These are phyloP conservation scores for Yamadazyma sp. DNA, from an alignment of 805 yeast genomes.

Conservation along the genomic window DNA sequence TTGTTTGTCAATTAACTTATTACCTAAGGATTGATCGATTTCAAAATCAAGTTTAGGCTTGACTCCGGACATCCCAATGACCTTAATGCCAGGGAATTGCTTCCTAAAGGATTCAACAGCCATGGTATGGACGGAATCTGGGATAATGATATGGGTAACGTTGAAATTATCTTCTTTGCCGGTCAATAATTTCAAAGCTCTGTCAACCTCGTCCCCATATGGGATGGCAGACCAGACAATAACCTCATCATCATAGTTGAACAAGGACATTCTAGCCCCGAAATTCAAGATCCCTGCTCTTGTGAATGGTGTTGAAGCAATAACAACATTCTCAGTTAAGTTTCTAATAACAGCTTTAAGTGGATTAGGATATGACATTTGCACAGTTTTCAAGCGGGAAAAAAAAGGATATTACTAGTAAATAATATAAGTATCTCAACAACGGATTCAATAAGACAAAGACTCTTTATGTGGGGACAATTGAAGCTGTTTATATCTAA, in stretches of 20 bases:
- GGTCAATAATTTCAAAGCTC: conserved; percentile 32
- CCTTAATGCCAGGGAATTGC: conserved; percentile 46
- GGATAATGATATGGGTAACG: conserved; percentile 53
- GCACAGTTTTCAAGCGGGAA: too few relatives aligned
- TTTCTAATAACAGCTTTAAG: conserved; percentile 28
- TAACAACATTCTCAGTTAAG: conserved; percentile 31
- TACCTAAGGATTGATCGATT: conserved; percentile 32
- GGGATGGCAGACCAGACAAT: conserved; percentile 62
- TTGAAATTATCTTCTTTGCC: conserved; percentile 32
- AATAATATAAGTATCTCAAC: too few relatives aligned
- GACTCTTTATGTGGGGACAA: too few relatives aligned
- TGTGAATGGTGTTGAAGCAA: conserved; percentile 33
- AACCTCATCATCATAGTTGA: conserved; percentile 27
- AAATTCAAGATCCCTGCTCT: conserved; percentile 30
- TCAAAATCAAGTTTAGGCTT: conserved; percentile 35
- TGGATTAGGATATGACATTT: conserved; percentile 33
- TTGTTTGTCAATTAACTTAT: conserved; percentile 24
- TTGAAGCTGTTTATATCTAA: too few relatives aligned
- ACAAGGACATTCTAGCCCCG: conserved; percentile 42
- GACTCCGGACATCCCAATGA: conserved; percentile 51
- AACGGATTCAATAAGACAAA: too few relatives aligned
- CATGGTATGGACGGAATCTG: conserved; percentile 65
- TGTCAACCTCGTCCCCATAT: conserved; percentile 43
- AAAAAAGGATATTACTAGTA: too few relatives aligned
- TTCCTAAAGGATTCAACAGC: conserved; percentile 53